A percentile compares a stretch with the other conserved stretches of the same genome.
Conservation (phyloP, 2,329 filamentous ascomycete genomes). For the Colletotrichum endophyticum region DNA sequence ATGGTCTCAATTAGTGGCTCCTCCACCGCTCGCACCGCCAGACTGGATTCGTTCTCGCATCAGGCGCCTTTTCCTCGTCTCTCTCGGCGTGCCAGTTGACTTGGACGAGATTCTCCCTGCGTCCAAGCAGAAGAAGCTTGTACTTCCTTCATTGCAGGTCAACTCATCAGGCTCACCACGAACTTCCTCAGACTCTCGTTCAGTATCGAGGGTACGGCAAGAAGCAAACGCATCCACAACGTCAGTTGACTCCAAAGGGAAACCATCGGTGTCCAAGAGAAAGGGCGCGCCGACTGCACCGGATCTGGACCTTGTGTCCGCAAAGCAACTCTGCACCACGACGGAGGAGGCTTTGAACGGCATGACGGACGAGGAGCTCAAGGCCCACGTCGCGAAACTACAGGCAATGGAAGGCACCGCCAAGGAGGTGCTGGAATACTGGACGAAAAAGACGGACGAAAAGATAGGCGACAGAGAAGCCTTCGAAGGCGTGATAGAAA, state of each 20-base stretch:
- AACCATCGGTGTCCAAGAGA: slow-evolving; percentile 49
- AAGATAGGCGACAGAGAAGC: slow-evolving; percentile 90
- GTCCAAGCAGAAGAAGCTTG: slow-evolving; percentile 96
- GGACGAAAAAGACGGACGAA: slow-evolving; percentile 85
- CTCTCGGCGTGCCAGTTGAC: slow-evolving; percentile 93
- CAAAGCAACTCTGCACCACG: slow-evolving; percentile 79
- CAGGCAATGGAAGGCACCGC: slow-evolving; percentile 74
- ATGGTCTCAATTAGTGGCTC: slow-evolving; percentile 95
- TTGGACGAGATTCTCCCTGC: slow-evolving; percentile 96
- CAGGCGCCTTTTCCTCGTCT: slow-evolving; percentile 92
- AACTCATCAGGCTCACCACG: slow-evolving; percentile 57
- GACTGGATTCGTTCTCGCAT: slow-evolving; percentile 98
- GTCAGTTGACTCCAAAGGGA: slow-evolving; percentile 64
- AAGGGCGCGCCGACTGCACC: slow-evolving; percentile 70
- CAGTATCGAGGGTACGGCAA: slow-evolving; percentile 50
- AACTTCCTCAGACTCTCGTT: slow-evolving; percentile 59
- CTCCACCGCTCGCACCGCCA: slow-evolving; percentile 90
- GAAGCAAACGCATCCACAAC: slow-evolving; percentile 61
- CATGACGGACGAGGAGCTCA: slow-evolving; percentile 79
- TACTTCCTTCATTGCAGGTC: slow-evolving; percentile 79
- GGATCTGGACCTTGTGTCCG: slow-evolving; percentile 78
- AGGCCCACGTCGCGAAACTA: slow-evolving; percentile 71
- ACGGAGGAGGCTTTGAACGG: slow-evolving; percentile 84
- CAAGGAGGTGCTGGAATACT: slow-evolving; percentile 82
- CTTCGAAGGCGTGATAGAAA: slow-evolving; percentile 96